Evolutionary conservation across 768 basidiomycete species (phyloP).

Genomic region (Russula earlei): DNA sequence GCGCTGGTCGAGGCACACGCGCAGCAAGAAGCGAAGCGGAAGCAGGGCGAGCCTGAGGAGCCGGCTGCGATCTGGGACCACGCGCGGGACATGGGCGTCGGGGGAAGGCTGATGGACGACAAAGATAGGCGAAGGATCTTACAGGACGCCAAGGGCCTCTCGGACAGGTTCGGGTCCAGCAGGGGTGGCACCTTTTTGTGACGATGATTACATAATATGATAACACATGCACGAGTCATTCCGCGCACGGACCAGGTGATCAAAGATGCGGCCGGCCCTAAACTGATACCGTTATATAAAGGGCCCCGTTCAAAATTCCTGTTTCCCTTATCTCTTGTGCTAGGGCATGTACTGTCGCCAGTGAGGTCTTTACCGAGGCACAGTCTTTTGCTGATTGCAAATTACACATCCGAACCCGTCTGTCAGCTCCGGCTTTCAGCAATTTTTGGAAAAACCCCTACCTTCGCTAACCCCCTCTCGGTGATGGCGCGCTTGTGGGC

Average conservation of each 20-base stretch:
- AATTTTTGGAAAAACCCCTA: conserved; percentile 73
- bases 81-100: conserved; percentile 77
- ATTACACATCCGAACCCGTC: conserved; percentile 95
- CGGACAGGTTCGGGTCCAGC: conserved; percentile 74
- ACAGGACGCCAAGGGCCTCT: conserved; percentile 70
- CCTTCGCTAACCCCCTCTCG: neutral
- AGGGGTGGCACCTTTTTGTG: conserved; percentile 56
- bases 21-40: conserved; percentile 34
- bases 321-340: conserved; percentile 53
- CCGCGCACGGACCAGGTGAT: conserved; percentile 14
- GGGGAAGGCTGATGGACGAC: conserved; percentile 87
- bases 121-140: conserved; percentile 67
- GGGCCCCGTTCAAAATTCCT: neutral
- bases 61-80: conserved; percentile 84
- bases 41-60: conserved; percentile 39
- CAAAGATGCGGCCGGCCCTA: conserved; percentile 13
- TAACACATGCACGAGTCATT: neutral
- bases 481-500: conserved; percentile 2
- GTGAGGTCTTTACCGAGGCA: conserved; percentile 94
- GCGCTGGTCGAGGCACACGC: conserved; percentile 31
- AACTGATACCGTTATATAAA: conserved; percentile 26
- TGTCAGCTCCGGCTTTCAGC: conserved; percentile 79
- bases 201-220: neutral
- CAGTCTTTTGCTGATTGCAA: conserved; percentile 96
- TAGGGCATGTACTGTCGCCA: conserved; percentile 92